Base-by-base conservation (phyloP, 108 stramenopile species). In the Cyclotella atomus region DNA sequence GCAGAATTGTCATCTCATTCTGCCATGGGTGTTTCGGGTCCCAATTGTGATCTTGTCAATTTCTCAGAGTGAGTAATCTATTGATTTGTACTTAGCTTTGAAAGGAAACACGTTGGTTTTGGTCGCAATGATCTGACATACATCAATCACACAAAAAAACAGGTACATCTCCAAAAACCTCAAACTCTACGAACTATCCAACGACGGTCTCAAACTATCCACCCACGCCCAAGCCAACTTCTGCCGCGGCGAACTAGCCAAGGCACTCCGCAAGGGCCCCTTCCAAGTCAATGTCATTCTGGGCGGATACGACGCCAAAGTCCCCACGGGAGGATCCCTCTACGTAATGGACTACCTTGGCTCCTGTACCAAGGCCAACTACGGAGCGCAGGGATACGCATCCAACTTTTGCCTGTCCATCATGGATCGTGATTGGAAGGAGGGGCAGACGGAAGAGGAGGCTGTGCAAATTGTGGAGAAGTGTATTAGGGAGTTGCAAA, bases 311-410 rank as follows among this genome's bases (percentile, higher is more conserved):
- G 98, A 99, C 71, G 84, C 60, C 25, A 74, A 67, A 30, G 69
- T 86, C 24, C 79, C 80, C 24, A 85, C 69, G 24, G 75, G 70
- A 16, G 87, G 82, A 64, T 89, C 91, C 5, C 79, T 99, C 43
- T 98, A 97, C 72, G 91, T 88, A 59, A 70, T 99, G 68, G 99
- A 99, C 82, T 98, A 99, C 73, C 59, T 99, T 24, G 97, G 91
- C 17, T 68, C 93, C 16, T 73, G 98, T 59, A 82, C 83, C 44
- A 93, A 95, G 76, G 91, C 90, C 38, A 87, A 87, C 29, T 89
- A 84, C 53, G 93, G 93, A 29, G 82, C 84, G 15, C 95, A 96
- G 76, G 98, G 99, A 68, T 98, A 99, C 71, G 96, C 92, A 0
- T 80, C 92, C 56, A 89, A 94, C 82, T 99, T 99, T 83, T 91